Conservation (phyloP, 805 yeast species). For the Teunomyces panamensis region DNA sequence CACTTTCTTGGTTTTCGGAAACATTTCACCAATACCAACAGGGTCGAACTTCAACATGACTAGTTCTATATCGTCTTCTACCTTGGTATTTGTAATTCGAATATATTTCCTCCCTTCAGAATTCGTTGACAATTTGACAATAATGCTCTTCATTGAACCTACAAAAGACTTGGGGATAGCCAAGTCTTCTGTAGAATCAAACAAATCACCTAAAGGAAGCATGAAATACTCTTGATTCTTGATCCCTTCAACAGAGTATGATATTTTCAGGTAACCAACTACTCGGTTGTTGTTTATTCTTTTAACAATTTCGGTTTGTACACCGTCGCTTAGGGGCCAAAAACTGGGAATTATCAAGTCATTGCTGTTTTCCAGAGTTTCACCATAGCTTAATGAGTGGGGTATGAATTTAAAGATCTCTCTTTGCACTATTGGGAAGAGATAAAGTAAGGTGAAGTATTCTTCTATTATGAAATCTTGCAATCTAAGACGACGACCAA, state of each 20-base stretch:
- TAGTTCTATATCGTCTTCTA: constrained; percentile 12
- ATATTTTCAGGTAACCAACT: neutral
- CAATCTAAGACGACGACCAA: constrained; percentile 19
- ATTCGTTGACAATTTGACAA: constrained; percentile 11
- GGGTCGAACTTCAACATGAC: constrained; percentile 19
- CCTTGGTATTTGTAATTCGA: constrained; percentile 11
- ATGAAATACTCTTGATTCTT: neutral
- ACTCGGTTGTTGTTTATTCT: constrained; percentile 2
- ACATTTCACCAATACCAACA: constrained; percentile 6
- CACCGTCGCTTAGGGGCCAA: neutral
- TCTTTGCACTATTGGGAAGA: constrained; percentile 28
- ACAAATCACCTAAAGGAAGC: neutral
- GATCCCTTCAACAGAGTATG: neutral
- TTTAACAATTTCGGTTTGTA: neutral
- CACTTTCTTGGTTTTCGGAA: constrained; percentile 11
- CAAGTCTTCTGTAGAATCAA: too few relatives aligned
- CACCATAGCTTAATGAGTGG: constrained; percentile 24
- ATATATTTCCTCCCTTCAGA: constrained; percentile 1
- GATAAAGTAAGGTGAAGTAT: constrained; percentile 26
- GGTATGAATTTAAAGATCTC: constrained; percentile 24
- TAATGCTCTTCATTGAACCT: constrained; percentile 10
- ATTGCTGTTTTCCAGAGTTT: constrained; percentile 4
- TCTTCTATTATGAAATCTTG: constrained; percentile 24
- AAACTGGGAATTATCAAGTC: neutral
- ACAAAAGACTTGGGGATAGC: constrained; percentile 7